Conservation (phyloP, 192 early-diverging fungal genomes). For the Gaertneriomyces semiglobifer region DNA sequence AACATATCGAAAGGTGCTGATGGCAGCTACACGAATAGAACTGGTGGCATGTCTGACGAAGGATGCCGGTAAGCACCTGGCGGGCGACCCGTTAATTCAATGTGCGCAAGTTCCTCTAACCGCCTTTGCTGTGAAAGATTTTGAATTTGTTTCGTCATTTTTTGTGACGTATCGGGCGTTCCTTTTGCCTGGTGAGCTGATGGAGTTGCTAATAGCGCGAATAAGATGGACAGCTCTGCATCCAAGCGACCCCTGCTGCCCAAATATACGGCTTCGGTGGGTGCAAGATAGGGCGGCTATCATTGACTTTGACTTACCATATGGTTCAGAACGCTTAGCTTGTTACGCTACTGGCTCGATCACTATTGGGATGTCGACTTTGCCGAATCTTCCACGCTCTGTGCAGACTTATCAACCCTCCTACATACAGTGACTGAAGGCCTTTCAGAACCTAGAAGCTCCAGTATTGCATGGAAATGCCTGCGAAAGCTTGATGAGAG, state of each 20-base stretch:
- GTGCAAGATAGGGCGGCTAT: no score
- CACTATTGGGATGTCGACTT: constrained; percentile 20
- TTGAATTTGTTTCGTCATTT: constrained; percentile 22
- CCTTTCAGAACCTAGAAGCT: no score
- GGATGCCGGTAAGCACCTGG: constrained; percentile 13
- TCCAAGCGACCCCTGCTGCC: no score
- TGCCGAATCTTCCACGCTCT: constrained; percentile 5
- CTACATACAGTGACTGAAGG: no score
- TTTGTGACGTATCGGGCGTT: constrained; percentile 25
- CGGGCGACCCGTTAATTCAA: neutral
- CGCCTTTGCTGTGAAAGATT: neutral
- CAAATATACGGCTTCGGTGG: no score
- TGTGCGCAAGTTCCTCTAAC: neutral
- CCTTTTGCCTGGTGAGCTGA: constrained; percentile 3
- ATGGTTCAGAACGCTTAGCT: neutral
- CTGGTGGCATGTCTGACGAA: constrained; percentile 21
- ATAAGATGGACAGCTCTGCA: constrained; percentile 3
- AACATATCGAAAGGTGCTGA: constrained; percentile 10
- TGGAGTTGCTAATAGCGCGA: constrained; percentile 3
- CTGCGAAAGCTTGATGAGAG: no score
- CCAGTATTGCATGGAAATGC: no score
- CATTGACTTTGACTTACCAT: no score
- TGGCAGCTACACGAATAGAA: constrained; percentile 13
- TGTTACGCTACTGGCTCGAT: constrained; percentile 15
- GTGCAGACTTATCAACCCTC: neutral